Base-by-base conservation (phyloP, 2,329 filamentous ascomycete species). In the Achaetomium macrosporum region DNA sequence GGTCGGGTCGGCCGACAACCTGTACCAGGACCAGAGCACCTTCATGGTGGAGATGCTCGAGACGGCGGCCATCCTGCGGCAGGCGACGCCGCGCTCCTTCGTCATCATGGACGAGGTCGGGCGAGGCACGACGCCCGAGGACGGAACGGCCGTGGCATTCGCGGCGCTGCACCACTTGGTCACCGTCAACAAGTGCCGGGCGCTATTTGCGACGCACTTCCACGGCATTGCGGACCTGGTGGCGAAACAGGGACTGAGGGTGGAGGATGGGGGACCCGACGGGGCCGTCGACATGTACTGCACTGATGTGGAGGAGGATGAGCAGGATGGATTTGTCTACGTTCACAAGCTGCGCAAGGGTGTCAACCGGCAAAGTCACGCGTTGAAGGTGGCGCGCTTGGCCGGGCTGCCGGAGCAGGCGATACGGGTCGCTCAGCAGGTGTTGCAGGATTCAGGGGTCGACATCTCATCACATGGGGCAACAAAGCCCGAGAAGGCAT, bases 41-140 rank as follows among this genome's bases (percentile, higher is more conserved):
- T 99, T 99, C 70, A 97, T 99, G 93, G 90, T 97, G 1, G 93
- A 99, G 72, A 99, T 99, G 93, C 79, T 96, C 2, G 93, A 99
- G 71, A 96, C 93, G 17, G 91, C 92, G 1, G 79, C 87, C 25
- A 99, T 99, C 49, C 77, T 99, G 48, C 88, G 86, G 56, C 79
- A 88, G 60, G 92, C 93, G 0, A 97, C 92, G 1, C 72, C 83
- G 1, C 79, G 85, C 20, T 93, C 87, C 0, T 95, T 99, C 63
- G 92, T 93, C 56, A 92, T 99, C 68, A 97, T 99, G 92, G 93
- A 99, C 68, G 93, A 99, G 73, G 88, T 99, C 36, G 93, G 93
- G 0, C 80, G 93, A 44, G 93, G 93, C 9, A 99, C 95, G 0
- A 96, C 93, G 17, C 90, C 92, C 0, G 87, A 92, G 64, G 93